These are phyloP conservation scores for Pharus latifolius DNA, from an alignment of 176 grass and related monocot species.

Conservation along the genomic window DNA sequence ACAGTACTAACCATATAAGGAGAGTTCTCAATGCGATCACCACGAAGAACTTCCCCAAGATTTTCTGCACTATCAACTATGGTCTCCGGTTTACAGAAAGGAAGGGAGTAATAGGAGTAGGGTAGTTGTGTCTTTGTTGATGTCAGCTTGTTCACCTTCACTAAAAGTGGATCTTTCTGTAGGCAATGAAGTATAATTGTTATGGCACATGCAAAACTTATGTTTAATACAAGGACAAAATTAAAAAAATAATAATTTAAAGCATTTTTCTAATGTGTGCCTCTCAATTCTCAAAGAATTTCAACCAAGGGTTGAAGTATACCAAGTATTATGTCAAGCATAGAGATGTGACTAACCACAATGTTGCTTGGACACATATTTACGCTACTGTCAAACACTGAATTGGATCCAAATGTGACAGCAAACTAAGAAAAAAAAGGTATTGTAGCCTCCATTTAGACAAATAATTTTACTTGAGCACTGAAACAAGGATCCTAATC, in stretches of 20 bases:
- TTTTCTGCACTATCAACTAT: conserved; percentile 30
- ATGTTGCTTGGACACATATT: not conserved
- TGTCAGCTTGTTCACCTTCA: conserved; percentile 35
- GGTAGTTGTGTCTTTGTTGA: conserved; percentile 32
- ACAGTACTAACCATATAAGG: conserved; percentile 26
- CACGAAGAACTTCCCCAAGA: conserved; percentile 32
- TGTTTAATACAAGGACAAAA: not conserved
- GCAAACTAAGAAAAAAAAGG: not conserved
- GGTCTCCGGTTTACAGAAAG: conserved; percentile 18
- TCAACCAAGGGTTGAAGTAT: too few relatives aligned
- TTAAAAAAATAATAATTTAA: not conserved
- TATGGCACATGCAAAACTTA: not conserved
- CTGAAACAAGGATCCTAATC: not conserved
- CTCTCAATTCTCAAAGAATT: not conserved
- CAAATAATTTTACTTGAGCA: not conserved
- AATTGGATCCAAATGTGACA: not conserved
- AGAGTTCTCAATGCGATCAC: conserved; percentile 36
- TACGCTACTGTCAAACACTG: not conserved
- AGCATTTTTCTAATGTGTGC: not conserved
- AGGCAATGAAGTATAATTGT: not conserved
- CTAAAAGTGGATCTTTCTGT: conserved; percentile 12
- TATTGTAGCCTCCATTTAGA: not conserved
- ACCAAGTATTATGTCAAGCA: too few relatives aligned
- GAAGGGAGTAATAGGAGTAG: conserved; percentile 31
- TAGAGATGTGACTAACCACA: not conserved